phyloP scores from a whole-genome alignment of 1,284 basidiomycete species.

The Apiotrichum akiyoshidainum region DNA sequence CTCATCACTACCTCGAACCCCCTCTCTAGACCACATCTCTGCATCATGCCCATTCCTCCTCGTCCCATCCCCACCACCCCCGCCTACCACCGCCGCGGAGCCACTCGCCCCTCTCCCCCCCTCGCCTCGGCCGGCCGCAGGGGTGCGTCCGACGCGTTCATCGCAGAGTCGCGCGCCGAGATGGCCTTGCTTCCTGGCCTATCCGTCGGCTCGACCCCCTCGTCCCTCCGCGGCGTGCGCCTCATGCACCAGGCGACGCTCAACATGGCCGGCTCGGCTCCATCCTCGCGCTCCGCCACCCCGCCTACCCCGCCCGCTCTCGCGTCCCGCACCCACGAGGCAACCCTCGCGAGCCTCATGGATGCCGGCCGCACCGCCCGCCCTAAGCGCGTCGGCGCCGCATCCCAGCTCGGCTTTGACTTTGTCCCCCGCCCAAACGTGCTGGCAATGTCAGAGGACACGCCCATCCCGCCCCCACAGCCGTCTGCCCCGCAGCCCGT shows the following conservation, averaged over 20 bases:
- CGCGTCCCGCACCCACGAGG: slow-evolving; percentile 2
- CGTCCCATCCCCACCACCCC: slow-evolving; percentile 31
- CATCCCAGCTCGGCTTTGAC: slow-evolving; percentile 43
- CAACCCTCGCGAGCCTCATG: slow-evolving; percentile 26
- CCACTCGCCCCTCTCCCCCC: slow-evolving; percentile 23
- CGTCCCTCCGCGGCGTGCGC: slow-evolving; percentile 13
- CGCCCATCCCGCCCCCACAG: background rate
- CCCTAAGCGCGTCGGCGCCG: slow-evolving; percentile 40
- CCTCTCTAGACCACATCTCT: no score
- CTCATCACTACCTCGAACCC: no score
- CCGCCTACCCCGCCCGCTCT: background rate
- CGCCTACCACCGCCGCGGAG: slow-evolving; percentile 12
- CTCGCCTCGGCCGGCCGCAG: slow-evolving; percentile 14
- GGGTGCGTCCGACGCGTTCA: slow-evolving; percentile 15
- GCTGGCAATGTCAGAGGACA: slow-evolving; percentile 29
- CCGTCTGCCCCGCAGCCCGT: slow-evolving; percentile 9
- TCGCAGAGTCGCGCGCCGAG: slow-evolving; percentile 37
- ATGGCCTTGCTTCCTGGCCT: slow-evolving; percentile 24
- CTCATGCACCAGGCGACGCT: background rate
- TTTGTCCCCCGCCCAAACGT: slow-evolving; percentile 39
- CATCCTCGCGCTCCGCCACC: background rate
- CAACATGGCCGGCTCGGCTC: background rate
- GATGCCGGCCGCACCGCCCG: slow-evolving; percentile 35
- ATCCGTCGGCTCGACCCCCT: slow-evolving; percentile 6
- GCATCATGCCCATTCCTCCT: slow-evolving; percentile 37